Evolutionary conservation across 2,329 filamentous ascomycete genomes (phyloP).

Genomic region (Shiraia bambusicola): DNA sequence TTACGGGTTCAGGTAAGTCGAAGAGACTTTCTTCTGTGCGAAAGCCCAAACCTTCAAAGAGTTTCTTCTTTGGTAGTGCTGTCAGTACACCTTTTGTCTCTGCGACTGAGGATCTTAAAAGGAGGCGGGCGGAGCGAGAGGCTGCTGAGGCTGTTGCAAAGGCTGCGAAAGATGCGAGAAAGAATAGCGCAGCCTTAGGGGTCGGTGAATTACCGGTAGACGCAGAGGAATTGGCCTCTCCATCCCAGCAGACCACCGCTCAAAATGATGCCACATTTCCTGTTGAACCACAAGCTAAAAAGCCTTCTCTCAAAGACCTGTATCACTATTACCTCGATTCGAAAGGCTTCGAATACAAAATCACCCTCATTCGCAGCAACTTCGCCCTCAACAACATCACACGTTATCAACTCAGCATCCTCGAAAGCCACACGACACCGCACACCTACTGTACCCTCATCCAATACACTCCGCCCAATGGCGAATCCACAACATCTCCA

Average conservation of each 20-base stretch:
- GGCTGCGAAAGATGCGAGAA: conserved; percentile 9
- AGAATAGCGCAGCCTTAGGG: background rate
- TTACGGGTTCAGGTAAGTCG: conserved; percentile 44
- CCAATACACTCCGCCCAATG: conserved; percentile 24
- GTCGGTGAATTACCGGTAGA: no score
- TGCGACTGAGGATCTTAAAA: conserved; percentile 24
- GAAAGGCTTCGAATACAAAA: conserved; percentile 64
- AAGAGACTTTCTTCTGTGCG: conserved; percentile 9
- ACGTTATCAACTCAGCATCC: conserved; percentile 47
- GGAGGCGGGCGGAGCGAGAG: conserved; percentile 24
- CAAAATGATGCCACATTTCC: background rate
- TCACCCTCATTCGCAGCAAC: conserved; percentile 60
- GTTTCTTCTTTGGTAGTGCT: conserved; percentile 26
- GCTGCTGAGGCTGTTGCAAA: conserved; percentile 10
- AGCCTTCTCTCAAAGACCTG: conserved; percentile 44
- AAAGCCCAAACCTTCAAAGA: conserved; percentile 17
- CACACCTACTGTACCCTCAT: conserved; percentile 34
- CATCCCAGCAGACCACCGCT: conserved; percentile 6
- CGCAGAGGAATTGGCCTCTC: background rate
- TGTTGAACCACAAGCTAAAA: conserved; percentile 15
- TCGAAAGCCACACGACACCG: conserved; percentile 36
- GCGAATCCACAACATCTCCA: background rate
- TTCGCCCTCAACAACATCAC: conserved; percentile 55
- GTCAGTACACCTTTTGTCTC: conserved; percentile 14
- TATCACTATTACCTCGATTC: conserved; percentile 66